phyloP scores from a whole-genome alignment of 306 rosid species.

The Glycine soja region DNA sequence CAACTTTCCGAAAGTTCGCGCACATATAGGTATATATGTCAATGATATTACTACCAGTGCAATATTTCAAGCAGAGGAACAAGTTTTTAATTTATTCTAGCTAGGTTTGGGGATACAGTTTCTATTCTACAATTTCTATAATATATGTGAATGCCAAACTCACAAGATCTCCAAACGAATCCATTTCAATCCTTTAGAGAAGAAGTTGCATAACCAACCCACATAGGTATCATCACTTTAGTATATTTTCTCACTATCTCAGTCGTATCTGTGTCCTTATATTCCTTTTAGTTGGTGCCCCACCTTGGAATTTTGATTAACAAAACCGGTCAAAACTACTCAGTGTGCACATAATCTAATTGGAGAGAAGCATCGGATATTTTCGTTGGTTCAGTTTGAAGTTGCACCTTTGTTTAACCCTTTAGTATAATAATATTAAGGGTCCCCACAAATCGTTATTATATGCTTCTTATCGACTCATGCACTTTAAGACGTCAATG shows the following conservation, averaged over 20 bases:
- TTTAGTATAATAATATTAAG: conserved; percentile 22
- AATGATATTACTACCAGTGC: not conserved
- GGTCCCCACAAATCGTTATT: conserved; percentile 36
- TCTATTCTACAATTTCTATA: not conserved
- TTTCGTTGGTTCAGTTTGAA: conserved; percentile 43
- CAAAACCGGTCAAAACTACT: conserved; percentile 41
- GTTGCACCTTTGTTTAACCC: conserved; percentile 14
- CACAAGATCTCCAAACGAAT: conserved; percentile 35
- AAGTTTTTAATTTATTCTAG: not conserved
- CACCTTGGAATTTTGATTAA: conserved; percentile 61
- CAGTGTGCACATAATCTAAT: not conserved
- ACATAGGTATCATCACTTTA: conserved; percentile 45
- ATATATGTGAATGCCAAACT: conserved; percentile 15
- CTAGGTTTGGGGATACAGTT: not conserved
- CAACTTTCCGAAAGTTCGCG: not conserved
- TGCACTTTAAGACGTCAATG: conserved; percentile 46
- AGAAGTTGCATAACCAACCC: conserved; percentile 51
- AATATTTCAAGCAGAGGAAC: not conserved
- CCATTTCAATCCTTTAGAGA: conserved; percentile 33
- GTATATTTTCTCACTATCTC: conserved; percentile 7
- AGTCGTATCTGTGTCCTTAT: conserved; percentile 12
- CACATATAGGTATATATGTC: too few relatives aligned
- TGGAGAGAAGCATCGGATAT: conserved; percentile 19
- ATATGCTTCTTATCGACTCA: not conserved
- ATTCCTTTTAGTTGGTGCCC: conserved; percentile 58